Percentiles rank a stretch among this genome's conserved stretches.
phyloP scores from a whole-genome alignment of 768 basidiomycete genomes.

The Suillus placidus region DNA sequence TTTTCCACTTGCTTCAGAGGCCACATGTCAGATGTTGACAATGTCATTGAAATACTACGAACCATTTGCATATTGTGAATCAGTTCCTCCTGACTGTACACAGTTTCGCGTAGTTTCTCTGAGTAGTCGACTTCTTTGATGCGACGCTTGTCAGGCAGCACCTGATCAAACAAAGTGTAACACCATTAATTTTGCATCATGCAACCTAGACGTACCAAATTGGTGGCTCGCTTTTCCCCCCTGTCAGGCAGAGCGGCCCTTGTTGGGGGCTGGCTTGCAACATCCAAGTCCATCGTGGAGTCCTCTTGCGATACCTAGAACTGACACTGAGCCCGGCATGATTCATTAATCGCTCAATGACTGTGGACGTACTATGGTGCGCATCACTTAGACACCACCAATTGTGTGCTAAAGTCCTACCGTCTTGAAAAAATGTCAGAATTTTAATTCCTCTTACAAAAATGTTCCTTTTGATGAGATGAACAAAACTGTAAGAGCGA shows the following conservation, averaged over 20 bases:
- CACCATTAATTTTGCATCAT: background rate
- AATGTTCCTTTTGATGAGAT: background rate
- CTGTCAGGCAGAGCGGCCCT: background rate
- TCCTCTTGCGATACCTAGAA: background rate
- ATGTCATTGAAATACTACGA: background rate
- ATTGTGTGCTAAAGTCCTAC: no score
- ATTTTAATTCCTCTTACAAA: background rate
- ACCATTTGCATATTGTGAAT: background rate
- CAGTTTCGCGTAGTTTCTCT: background rate
- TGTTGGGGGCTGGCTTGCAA: background rate
- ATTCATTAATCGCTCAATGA: background rate
- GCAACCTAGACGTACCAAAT: background rate
- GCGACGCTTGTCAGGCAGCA: background rate
- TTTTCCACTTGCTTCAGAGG: background rate
- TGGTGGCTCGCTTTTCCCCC: background rate
- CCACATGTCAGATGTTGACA: background rate
- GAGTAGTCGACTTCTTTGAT: slow-evolving; percentile 11
- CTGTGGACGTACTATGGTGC: background rate
- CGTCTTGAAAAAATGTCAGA: no score
- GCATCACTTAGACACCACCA: no score
- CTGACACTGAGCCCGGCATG: background rate
- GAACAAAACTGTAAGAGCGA: background rate
- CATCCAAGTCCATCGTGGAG: background rate
- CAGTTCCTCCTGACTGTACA: slow-evolving; percentile 4
- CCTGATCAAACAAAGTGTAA: background rate